A percentile compares a stretch with the other conserved stretches of the same genome.
Conservation (phyloP, 2,329 filamentous ascomycete species). For the Aspergillus puulaauensis region DNA sequence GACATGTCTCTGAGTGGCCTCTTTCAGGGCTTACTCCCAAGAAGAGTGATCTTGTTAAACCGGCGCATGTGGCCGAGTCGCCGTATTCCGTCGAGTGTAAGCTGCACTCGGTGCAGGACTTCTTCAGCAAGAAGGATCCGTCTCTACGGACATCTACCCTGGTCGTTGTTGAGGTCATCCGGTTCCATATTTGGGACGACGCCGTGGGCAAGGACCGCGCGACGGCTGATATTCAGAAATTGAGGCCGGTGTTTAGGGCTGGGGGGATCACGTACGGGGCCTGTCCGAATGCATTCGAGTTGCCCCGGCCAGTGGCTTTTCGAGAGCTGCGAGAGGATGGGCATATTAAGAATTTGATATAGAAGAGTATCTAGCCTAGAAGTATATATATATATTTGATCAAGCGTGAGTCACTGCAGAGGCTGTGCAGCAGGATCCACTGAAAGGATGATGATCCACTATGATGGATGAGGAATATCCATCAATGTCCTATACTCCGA, state of each 20-base stretch:
- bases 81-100: conserved; percentile 78
- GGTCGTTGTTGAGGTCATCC: conserved; percentile 73
- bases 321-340: neutral
- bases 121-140: conserved; percentile 48
- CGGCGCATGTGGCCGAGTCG: conserved; percentile 74
- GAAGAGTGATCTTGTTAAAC: conserved; percentile 62
- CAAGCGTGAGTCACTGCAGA: no score
- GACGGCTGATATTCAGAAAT: conserved; percentile 67
- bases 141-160: conserved; percentile 52
- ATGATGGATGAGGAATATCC: no score
- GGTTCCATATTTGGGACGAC: conserved; percentile 85
- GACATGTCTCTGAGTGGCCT: conserved; percentile 74
- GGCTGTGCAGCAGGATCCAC: no score
- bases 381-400: no score
- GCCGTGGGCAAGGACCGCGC: conserved; percentile 65
- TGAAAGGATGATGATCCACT: no score
- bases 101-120: conserved; percentile 63
- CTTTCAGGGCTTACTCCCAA: conserved; percentile 73
- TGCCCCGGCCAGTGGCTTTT: conserved; percentile 44
- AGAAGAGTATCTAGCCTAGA: neutral
- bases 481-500: no score
- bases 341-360: neutral
- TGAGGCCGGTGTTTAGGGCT: conserved; percentile 73
- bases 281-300: conserved; percentile 65
- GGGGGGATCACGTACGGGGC: conserved; percentile 83